Base-by-base conservation (phyloP, 2,329 filamentous ascomycete genomes). In the Alternaria angustiovoidea region DNA sequence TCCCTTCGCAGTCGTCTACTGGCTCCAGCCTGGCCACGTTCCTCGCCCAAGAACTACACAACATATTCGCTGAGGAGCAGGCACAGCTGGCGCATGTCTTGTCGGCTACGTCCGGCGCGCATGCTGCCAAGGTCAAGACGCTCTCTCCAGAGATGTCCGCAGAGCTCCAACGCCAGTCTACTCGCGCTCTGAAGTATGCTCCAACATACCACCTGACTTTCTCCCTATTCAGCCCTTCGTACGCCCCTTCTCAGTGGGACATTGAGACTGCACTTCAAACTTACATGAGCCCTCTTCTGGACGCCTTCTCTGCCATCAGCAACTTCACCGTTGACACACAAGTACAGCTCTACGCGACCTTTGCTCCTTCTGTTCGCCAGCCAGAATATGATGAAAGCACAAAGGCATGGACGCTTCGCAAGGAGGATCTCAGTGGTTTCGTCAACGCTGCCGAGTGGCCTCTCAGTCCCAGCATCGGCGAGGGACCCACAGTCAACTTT, bases 361-460 rank as follows among this genome's bases (percentile, higher is more conserved):
- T 89, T 63, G 87, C 88, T 1, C 87, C 87, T 1, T 88, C 87
- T 2, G 84, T 89, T 18, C 85, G 82, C 7, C 79, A 81, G 4
- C 88, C 88, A 1, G 81, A 85, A 47, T 87, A 83, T 59, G 83
- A 88, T 55, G 78, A 83, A 24, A 59, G 75, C 0, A 78, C 78
- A n/a, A 80, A 89, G 24, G 85, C 90, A 32, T 90, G 87, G 87
- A 86, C 82, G 0, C 81, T 99, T 36, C 89, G 87, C 70, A 94
- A 93, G 75, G 91, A 96, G 69, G 93, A 97, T 70, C 84, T 99
- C 1, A 93, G 92, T 38, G 94, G 92, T 1, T 99, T 99, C 74
- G 93, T 99, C 79, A 99, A 99, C 73, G 94, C 94, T 2, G 95
- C 95, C 2, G 95, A 99, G 80, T 99, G 95, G 95, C 95, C 95